Evolutionary conservation across 495 filamentous ascomycete genomes (phyloP).

Genomic region (Hapsidospora chrysogenum): DNA sequence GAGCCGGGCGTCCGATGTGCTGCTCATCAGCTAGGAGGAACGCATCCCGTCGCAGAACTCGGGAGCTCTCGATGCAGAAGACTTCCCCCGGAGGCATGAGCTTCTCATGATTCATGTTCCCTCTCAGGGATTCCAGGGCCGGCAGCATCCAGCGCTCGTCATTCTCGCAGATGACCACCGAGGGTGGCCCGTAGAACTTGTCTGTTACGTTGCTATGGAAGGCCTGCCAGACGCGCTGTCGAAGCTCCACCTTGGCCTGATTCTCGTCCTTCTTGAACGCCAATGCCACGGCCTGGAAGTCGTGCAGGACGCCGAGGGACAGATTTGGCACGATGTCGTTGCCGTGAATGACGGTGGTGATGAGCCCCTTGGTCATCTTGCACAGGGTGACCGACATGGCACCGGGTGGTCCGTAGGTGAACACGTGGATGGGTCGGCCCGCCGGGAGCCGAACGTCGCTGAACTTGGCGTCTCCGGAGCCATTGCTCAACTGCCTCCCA

Average conservation of each 20-base stretch:
- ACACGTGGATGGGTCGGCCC: conserved; percentile 58
- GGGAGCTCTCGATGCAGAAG: conserved; percentile 50
- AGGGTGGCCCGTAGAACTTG: conserved; percentile 21
- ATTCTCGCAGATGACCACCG: not conserved
- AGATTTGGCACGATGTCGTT: conserved; percentile 59
- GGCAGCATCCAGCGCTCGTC: conserved; percentile 53
- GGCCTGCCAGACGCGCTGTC: conserved; percentile 45
- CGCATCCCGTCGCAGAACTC: conserved; percentile 40
- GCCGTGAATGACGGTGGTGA: conserved; percentile 59
- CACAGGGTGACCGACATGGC: conserved; percentile 58
- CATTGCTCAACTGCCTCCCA: conserved; percentile 22
- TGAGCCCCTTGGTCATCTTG: conserved; percentile 52
- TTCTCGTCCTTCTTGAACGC: conserved; percentile 56
- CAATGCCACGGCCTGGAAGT: conserved; percentile 53
- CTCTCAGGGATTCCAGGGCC: conserved; percentile 46
- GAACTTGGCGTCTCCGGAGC: conserved; percentile 6
- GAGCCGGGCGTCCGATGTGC: conserved; percentile 42
- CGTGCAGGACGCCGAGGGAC: conserved; percentile 58
- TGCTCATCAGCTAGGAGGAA: conserved; percentile 23
- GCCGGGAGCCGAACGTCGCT: conserved; percentile 37
- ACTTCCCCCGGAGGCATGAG: conserved; percentile 63
- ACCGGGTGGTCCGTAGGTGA: conserved; percentile 61
- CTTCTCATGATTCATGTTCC: conserved; percentile 53
- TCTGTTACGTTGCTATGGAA: conserved; percentile 30
- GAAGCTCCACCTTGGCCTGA: conserved; percentile 46